Base-by-base conservation (phyloP, 306 rosid species). In the Rosa lucieae region DNA sequence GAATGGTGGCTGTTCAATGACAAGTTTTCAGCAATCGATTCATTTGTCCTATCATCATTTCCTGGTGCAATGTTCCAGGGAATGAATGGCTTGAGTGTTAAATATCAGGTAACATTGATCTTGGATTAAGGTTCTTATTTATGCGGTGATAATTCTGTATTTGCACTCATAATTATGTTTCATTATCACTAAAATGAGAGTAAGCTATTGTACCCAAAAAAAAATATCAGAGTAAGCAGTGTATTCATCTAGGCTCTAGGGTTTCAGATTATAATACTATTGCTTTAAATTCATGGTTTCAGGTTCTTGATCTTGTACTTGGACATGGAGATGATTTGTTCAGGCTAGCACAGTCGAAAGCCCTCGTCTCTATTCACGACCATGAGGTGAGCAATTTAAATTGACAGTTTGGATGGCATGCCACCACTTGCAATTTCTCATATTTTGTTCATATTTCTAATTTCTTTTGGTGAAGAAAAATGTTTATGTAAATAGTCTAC, bases 1-100 rank as follows among this genome's bases (percentile, higher is more conserved):
- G 97, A 94, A 86, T 94, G 98, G 98, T 94, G 98, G 98, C 78
- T 92, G 76, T 87, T 93, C 46, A 94, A 82, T 73, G 97, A 94
- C 78, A 92, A 87, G 78, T 89, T 92, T 81, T 89, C 93, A 15
- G 89, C 83, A 77, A 94, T 94, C 67, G 91, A 94, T 81, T 89
- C 97, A 44, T 94, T 94, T 80, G 82, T 94, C 66, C 88, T 92
- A 77, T 80, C 97, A 59, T 92, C 97, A 77, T 94, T 90, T 86
- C 82, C 80, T 26, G 92, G 90, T 79, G 92, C 92, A 74, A 81
- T 76, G 52, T 89, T 89, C 53, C 92, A 87, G 78, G 92, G 93
- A 10, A 86, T 87, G 83, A 94, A 92, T 75, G 98, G 98, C n/a
- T 86, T 94, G 85, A 92, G 93, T 82, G 88, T 86, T 75, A 88